A percentile compares a stretch with the other conserved stretches of the same genome.
phyloP scores from a whole-genome alignment of 1,139 yeast species.

The Nakaseomyces nivariensis region DNA sequence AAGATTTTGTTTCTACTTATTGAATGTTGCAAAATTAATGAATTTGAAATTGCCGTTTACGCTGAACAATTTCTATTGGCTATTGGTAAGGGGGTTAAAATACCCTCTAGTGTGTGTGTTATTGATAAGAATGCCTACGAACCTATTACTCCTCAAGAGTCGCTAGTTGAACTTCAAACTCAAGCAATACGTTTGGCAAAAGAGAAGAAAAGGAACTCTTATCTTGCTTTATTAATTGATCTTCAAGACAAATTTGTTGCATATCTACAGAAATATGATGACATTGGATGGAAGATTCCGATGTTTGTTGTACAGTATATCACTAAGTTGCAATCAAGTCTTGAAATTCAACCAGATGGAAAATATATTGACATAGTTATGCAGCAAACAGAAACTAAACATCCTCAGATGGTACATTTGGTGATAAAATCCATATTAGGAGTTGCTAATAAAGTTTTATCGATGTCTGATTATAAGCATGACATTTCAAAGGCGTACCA shows the following conservation, averaged over 20 bases:
- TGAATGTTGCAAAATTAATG: constrained; percentile 50
- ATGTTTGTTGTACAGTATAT: constrained; percentile 47
- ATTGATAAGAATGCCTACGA: constrained; percentile 37
- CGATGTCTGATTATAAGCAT: constrained; percentile 47
- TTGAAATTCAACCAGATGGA: constrained; percentile 39
- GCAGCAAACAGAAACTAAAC: constrained; percentile 49
- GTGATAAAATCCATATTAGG: constrained; percentile 57
- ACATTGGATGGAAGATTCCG: constrained; percentile 63
- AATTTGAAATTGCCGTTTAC: constrained; percentile 40
- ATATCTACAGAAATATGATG: constrained; percentile 21
- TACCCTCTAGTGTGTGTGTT: constrained; percentile 54
- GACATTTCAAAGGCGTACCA: constrained; percentile 40
- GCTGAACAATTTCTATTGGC: constrained; percentile 46
- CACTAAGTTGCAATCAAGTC: constrained; percentile 44
- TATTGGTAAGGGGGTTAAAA: constrained; percentile 38
- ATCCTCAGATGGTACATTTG: constrained; percentile 59
- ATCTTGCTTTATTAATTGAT: constrained; percentile 34
- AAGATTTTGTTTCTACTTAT: constrained; percentile 41
- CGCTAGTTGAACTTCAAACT: constrained; percentile 45
- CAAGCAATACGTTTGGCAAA: constrained; percentile 50
- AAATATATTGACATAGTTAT: constrained; percentile 31
- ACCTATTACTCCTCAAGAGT: constrained; percentile 55
- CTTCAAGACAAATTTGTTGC: constrained; percentile 39
- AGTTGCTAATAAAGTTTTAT: constrained; percentile 42
- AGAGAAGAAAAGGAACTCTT: constrained; percentile 41